phyloP scores from a whole-genome alignment of 2,329 filamentous ascomycete genomes.

The Fusarium vanettenii region DNA sequence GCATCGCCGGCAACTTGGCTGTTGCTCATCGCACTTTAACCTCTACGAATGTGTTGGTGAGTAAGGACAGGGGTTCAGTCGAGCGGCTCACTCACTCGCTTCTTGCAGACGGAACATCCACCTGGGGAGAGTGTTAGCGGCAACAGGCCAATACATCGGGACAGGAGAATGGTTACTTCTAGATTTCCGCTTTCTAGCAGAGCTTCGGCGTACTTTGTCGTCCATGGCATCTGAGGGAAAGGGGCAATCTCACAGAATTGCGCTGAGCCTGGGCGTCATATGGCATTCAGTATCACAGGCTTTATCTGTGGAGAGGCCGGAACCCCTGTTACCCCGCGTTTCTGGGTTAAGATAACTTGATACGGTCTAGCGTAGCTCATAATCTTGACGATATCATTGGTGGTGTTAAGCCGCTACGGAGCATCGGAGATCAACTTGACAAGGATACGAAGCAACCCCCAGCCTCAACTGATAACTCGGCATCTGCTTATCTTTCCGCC shows the following conservation, averaged over 20 bases:
- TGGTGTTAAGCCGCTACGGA: neutral
- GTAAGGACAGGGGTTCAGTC: neutral
- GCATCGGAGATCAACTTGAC: neutral
- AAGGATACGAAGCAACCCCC: neutral
- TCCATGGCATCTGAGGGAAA: neutral
- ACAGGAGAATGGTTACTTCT: neutral
- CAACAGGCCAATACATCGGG: no score
- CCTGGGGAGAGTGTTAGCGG: neutral
- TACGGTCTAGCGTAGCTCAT: neutral
- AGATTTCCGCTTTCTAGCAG: conserved; percentile 7
- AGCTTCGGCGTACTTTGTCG: neutral
- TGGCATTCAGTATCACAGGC: neutral
- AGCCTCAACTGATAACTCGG: neutral
- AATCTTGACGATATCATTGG: neutral
- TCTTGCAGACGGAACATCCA: conserved; percentile 25
- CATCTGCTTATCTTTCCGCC: neutral
- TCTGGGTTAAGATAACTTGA: neutral
- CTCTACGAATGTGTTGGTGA: neutral
- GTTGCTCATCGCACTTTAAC: conserved; percentile 34
- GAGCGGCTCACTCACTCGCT: conserved; percentile 4
- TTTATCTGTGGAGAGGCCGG: neutral
- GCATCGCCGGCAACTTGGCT: conserved; percentile 27
- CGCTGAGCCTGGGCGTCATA: neutral
- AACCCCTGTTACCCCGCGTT: conserved; percentile 1
- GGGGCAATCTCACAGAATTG: neutral